A percentile compares a stretch with the other conserved stretches of the same genome.
phyloP scores from a whole-genome alignment of 805 yeast genomes.

The Hanseniaspora nectarophila region DNA sequence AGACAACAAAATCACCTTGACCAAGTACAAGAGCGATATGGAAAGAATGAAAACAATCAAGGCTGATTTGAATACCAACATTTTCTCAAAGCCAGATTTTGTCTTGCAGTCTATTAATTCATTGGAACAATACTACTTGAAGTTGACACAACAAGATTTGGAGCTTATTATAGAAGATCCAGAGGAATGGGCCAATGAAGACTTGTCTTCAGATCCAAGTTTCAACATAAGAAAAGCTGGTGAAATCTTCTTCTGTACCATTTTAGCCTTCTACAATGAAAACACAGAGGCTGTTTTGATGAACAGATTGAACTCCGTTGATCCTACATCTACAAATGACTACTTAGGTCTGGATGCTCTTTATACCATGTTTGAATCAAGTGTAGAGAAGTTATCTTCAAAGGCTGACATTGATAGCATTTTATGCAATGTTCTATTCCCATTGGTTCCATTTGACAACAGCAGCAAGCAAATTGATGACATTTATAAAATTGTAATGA shows the following conservation, averaged over 20 bases:
- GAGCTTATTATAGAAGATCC: slow-evolving; percentile 79
- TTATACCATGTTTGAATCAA: slow-evolving; percentile 69
- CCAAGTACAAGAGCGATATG: slow-evolving; percentile 52
- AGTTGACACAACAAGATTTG: slow-evolving; percentile 60
- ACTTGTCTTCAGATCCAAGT: slow-evolving; percentile 33
- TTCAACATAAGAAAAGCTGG: slow-evolving; percentile 11
- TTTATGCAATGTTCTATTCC: slow-evolving; percentile 50
- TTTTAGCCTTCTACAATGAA: slow-evolving; percentile 4
- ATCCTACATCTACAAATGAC: slow-evolving; percentile 29
- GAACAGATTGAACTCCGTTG: slow-evolving; percentile 37
- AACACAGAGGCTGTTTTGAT: slow-evolving; percentile 5
- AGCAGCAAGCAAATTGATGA: slow-evolving; percentile 27
- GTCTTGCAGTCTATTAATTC: slow-evolving; percentile 51
- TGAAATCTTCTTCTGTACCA: slow-evolving; percentile 7
- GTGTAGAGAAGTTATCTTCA: slow-evolving; percentile 53
- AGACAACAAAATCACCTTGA: slow-evolving; percentile 9
- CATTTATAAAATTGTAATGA: slow-evolving; percentile 35
- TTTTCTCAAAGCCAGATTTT: slow-evolving; percentile 44
- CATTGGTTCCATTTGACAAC: slow-evolving; percentile 36
- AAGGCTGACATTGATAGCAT: slow-evolving; percentile 58
- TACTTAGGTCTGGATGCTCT: slow-evolving; percentile 66
- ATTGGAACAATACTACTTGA: slow-evolving; percentile 60
- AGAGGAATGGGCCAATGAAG: slow-evolving; percentile 86
- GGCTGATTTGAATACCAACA: slow-evolving; percentile 37
- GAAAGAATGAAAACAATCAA: slow-evolving; percentile 51